Base-by-base conservation (phyloP, 805 yeast species). In the Ogataea pignaliae region DNA sequence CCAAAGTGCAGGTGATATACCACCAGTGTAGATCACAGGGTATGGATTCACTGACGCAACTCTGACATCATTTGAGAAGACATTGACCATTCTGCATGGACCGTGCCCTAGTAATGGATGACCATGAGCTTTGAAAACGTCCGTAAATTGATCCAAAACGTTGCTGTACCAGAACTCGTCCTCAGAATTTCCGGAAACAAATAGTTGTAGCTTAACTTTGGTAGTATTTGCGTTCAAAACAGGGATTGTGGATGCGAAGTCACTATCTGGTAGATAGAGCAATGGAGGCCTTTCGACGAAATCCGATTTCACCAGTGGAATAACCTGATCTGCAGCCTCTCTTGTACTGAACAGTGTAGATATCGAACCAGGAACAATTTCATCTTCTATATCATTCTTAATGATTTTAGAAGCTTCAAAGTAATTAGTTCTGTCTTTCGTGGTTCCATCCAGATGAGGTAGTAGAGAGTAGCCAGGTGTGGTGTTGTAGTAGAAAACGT, bases 91-190 rank as follows among this genome's bases (percentile, higher is more conserved):
- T 44, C 96, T 73, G 39, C 81, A 70, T 1, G 95, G 90, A 0
- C 93, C 93, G 58, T 80, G 83, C 7, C 85, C 85, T 11, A 63
- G 56, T 14, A 76, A 66, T 5, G 54, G 55, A 39, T 69, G 72
- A 2, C 76, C 75, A 17, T 64, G 54, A 1, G 55, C 48, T 2
- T 52, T 56, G 48, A 78, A 79, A n/a, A 55, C 54, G 34, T 68
- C 58, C n/a, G 60, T 63, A 50, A 63, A 72, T 37, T 67, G 57
- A 52, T 80, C 85, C 36, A 83, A 46, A 14, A 68, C 56, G 51
- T 85, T 83, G 3, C 80, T 63, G 61, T 82, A 88, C 95, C 95
- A 88, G 55, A 85, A 85, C 60, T 88, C 96, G 63, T 88, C 96
- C 31, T 75, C 79, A 3, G 82, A 83, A 54, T 83, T 86, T 2